Evolutionary conservation across 2,329 filamentous ascomycete genomes (phyloP).

Genomic region (Dactylellina sp.): DNA sequence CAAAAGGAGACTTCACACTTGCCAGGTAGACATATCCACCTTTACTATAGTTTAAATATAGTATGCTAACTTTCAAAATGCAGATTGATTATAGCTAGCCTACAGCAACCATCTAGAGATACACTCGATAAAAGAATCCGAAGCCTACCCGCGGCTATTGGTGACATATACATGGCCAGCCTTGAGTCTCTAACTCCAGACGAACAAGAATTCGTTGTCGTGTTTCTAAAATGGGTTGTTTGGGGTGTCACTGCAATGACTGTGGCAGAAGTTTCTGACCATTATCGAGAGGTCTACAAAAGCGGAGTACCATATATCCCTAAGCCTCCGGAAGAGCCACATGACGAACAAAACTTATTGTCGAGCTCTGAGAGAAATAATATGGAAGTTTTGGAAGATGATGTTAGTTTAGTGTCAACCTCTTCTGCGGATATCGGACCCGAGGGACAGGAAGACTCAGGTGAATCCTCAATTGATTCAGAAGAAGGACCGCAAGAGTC

Average conservation of each 20-base stretch:
- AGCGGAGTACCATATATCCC: background rate
- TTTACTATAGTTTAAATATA: background rate
- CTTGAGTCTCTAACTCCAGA: constrained; percentile 30
- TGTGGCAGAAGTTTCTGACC: constrained; percentile 29
- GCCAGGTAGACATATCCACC: constrained; percentile 4
- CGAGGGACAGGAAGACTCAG: too few relatives aligned
- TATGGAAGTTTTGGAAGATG: too few relatives aligned
- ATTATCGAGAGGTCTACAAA: constrained; percentile 40
- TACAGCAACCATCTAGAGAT: constrained; percentile 43
- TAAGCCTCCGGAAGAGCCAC: background rate
- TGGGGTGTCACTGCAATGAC: constrained; percentile 33
- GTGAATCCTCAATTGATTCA: too few relatives aligned
- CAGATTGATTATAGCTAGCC: constrained; percentile 33
- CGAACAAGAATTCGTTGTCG: constrained; percentile 31
- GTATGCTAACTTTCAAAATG: background rate
- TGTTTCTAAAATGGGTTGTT: constrained; percentile 40
- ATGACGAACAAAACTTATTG: background rate
- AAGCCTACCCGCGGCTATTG: constrained; percentile 32
- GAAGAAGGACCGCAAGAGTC: background rate
- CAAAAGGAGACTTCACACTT: constrained; percentile 47
- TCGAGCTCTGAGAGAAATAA: background rate
- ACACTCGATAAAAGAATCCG: constrained; percentile 27
- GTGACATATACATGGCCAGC: constrained; percentile 39
- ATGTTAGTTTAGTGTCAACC: too few relatives aligned
- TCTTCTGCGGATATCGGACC: too few relatives aligned